Base-by-base conservation (phyloP, 306 rosid species). In the Lagenaria siceraria region DNA sequence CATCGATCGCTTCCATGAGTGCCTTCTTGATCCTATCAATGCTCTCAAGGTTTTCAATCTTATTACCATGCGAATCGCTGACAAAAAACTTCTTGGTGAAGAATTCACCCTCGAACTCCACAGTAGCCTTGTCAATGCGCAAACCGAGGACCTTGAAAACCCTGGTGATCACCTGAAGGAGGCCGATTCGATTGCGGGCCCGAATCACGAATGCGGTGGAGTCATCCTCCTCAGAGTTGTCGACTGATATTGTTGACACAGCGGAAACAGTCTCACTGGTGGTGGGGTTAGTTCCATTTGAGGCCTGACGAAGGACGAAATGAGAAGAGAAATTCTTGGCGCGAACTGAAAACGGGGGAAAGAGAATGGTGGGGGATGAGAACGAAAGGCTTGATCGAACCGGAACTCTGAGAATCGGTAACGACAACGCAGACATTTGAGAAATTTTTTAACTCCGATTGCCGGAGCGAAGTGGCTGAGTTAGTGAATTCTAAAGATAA, bases 91-190 rank as follows among this genome's bases (percentile, higher is more conserved):
- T 81, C 85, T 88, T 88, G 7, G 79, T 53, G 79, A 90, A 90
- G 76, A 59, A 82, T 1, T 88, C 90, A 9, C 90, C 95, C 27
- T 86, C 90, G 75, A 86, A 88, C 66, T 90, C 92, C 1, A 90
- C 87, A 2, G 84, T 86, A 68, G 95, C 95, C 51, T 83, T 85
- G 74, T 90, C 95, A 21, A 90, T 82, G 8, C 27, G 76, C 78
- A 90, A 91, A 55, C 92, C 89, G 78, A 90, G 92, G 86, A 88
- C 87, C 69, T 80, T 83, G 86, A 90, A 90, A 56, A 88, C 90
- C 76, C 89, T 86, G 76, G 90, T 81, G 79, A 88, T 85, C 79
- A 90, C 82, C 77, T 85, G 90, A 78, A 90, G 92, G 52, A 90
- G 90, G 40, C 96, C 92, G 76, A 88, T 90, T 54, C 87, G 85